Evolutionary conservation across 1,284 basidiomycete genomes (phyloP), one percentile per base, ranked within the genome.

Genomic region (Cryptococcus sp.): DNA sequence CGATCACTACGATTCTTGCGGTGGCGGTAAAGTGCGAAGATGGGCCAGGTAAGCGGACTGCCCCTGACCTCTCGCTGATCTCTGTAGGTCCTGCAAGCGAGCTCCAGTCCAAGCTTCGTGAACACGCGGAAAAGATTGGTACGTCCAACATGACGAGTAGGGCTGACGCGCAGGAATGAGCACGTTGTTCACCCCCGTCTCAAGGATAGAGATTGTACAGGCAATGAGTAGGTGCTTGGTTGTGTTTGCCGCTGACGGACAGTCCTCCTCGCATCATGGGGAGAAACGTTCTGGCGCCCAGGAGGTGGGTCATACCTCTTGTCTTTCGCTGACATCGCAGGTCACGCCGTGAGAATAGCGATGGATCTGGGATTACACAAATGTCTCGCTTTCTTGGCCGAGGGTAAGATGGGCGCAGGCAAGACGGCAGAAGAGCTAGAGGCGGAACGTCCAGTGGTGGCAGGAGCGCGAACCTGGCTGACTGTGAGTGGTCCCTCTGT

Each of bases 341-440:
- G 91, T 3, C 91, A 93, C 78, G 92, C 91, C 15, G 87, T 93
- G 16, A 85, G 91, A 48, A 93, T 94, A 87, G 91, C 63, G 23
- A 87, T 93, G 83, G 92, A 94, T 71, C 81, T 93, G 54, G 91
- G 89, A 25, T 84, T 93, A 82, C 89, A 93, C 75, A 88, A 89
- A 72, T 90, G 90, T 45, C 91, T 92, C 86, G 89, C 89, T 3
- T 85, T 84, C 68, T 80, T 94, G 35, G 79, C 86, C 23, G 85
- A 85, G 66, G 84, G 87, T 38, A 91, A 92, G 73, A 84, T 85
- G 81, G 83, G 83, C 57, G 80, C 82, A 7, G 82, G 82, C 46
- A 89, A 89, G 74, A 78, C 76, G 0, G 75, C 60, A 0, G 58
- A 68, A 78, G 44, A 84, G 84, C 61, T 80, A 76, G 53, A 81